These are phyloP conservation scores for Fusarium sp. DNA, from an alignment of 2,329 filamentous ascomycete genomes.

Conservation along the genomic window DNA sequence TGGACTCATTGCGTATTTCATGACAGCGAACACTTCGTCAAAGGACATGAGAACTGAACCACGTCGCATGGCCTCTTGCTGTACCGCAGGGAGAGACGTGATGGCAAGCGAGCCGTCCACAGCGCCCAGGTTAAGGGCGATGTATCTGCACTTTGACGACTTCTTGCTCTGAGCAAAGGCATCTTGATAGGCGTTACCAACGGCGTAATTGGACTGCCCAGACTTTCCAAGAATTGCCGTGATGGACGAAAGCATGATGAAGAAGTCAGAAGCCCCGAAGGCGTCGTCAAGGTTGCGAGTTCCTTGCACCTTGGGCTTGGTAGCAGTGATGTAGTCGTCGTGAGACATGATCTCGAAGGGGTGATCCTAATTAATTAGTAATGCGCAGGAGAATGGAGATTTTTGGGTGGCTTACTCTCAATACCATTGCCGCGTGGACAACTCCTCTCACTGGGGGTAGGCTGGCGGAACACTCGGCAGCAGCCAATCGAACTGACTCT, in stretches of 20 bases:
- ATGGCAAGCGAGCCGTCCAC: constrained; percentile 21
- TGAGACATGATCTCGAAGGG: constrained; percentile 22
- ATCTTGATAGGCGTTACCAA: constrained; percentile 27
- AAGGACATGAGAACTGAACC: constrained; percentile 25
- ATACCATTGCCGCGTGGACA: constrained; percentile 23
- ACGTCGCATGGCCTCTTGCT: constrained; percentile 18
- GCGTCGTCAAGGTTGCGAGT: constrained; percentile 20
- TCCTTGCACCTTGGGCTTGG: constrained; percentile 27
- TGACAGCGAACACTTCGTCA: constrained; percentile 17
- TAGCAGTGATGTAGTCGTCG: constrained; percentile 18
- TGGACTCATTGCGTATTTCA: constrained; percentile 20
- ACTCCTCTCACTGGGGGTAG: constrained; percentile 20
- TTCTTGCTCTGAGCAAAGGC: constrained; percentile 16
- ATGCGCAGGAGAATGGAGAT: background rate
- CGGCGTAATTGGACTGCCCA: constrained; percentile 21
- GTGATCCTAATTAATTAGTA: constrained; percentile 7
- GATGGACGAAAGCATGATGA: constrained; percentile 32
- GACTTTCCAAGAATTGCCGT: constrained; percentile 21
- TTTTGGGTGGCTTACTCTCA: constrained; percentile 9
- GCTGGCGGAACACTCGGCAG: constrained; percentile 2
- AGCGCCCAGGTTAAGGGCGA: constrained; percentile 19
- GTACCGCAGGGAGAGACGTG: constrained; percentile 13
- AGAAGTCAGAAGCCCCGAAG: constrained; percentile 25
- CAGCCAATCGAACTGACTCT: constrained; percentile 9
- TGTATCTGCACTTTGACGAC: constrained; percentile 16